These are phyloP conservation scores for Scenedesmus sp. DNA, from an alignment of 163 green algal genomes.

Conservation along the genomic window DNA sequence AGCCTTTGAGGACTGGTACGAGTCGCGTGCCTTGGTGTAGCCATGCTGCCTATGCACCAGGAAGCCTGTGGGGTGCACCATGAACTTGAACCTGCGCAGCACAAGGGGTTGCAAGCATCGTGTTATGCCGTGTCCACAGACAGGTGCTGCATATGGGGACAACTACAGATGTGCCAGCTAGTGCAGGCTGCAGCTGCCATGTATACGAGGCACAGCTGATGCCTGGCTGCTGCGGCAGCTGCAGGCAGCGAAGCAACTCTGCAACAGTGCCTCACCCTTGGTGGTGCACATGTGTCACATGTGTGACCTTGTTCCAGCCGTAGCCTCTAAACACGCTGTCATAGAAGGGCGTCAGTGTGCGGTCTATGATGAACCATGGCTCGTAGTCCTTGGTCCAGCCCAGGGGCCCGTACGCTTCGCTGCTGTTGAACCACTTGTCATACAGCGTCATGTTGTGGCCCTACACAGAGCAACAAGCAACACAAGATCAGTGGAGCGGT, in stretches of 20 bases:
- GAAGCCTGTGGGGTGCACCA: slow-evolving; percentile 29
- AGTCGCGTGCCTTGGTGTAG: not conserved
- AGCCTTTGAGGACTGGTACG: not conserved
- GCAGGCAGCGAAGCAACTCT: not conserved
- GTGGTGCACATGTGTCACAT: slow-evolving; percentile 21
- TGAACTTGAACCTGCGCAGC: slow-evolving; percentile 28
- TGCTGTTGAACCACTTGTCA: not conserved
- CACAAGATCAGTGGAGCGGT: not conserved
- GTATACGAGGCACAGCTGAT: not conserved
- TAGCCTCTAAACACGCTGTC: slow-evolving; percentile 58
- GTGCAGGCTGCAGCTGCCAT: not conserved
- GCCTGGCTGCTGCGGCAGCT: not conserved
- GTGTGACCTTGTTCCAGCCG: slow-evolving; percentile 61
- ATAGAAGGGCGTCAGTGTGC: slow-evolving; percentile 35
- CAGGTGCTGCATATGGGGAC: not conserved
- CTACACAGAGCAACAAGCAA: not conserved
- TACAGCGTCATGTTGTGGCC: slow-evolving; percentile 29
- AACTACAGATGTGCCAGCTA: not conserved
- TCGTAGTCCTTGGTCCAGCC: slow-evolving; percentile 37
- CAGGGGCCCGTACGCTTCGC: not conserved
- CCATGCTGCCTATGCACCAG: slow-evolving; percentile 33
- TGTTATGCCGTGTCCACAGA: not conserved
- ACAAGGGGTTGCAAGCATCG: not conserved
- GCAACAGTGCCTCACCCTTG: not conserved
- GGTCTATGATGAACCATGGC: slow-evolving; percentile 52